Base-by-base conservation (phyloP, 2,329 filamentous ascomycete genomes). In the Colletotrichum neosansevieriae region DNA sequence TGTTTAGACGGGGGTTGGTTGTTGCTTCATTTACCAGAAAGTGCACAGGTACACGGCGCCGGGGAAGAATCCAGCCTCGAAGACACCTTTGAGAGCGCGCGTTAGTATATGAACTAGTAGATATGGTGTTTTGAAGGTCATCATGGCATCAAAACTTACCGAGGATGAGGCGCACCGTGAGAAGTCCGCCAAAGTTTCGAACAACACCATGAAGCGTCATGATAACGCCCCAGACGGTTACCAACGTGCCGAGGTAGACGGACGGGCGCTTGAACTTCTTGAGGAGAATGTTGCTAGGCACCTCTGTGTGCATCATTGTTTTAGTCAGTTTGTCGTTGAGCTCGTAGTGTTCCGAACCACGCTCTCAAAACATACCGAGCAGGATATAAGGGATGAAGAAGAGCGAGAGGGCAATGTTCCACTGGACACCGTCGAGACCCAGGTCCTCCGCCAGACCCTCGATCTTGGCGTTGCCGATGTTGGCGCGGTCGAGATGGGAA, bases 361-460 rank as follows among this genome's bases (percentile, higher is more conserved):
- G 40, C 5, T n/a, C n/a, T n/a, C n/a, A 6, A 6, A 3, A 15
- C 47, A 13, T 49, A 63, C 63, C 63, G 70, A 89, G 88, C 15
- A 90, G 78, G 0, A 89, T 79, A 40, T 74, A 90, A 21, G 91
- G 83, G 77, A 92, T 91, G 80, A 92, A 92, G 72, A 92, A 92
- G 79, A 69, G 60, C 13, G 71, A 85, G 77, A 60, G 83, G 74
- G 56, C 85, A 78, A 78, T 91, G 89, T 76, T 77, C 76, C 89
- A 92, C 75, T 90, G 83, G 19, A 82, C 81, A 13, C 83, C 79
- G 0, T 82, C 83, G 80, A 92, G 85, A 13, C 83, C 64, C 17
- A 76, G 64, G 54, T 76, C 72, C 44, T 82, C 58, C 53, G 72
- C 72, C 2, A 79, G 67, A 11, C 76, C 75, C 67, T 77, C 77